Base-by-base conservation (phyloP, 2,329 filamentous ascomycete genomes). In the Fusarium sp. region DNA sequence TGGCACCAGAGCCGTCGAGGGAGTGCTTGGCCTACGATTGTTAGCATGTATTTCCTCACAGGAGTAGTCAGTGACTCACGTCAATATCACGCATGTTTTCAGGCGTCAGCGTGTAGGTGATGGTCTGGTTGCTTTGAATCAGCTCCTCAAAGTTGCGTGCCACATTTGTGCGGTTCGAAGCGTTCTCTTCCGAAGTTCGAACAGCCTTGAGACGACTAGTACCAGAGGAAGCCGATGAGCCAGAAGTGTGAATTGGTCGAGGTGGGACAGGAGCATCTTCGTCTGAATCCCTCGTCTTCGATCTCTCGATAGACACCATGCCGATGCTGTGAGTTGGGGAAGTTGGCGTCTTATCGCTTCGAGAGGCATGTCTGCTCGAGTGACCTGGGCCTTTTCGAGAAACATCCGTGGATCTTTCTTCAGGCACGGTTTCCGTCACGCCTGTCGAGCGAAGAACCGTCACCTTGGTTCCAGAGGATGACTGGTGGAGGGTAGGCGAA, bases 101-200 rank as follows among this genome's bases (percentile, higher is more conserved):
- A 0, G 94, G 94, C 0, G 94, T 97, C 32, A 96, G 86, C 2
- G 94, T 96, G 80, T 93, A 96, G 76, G 94, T 94, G 50, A 96
- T 91, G 2, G 94, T 96, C 79, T 95, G 90, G 76, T 95, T 92
- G 81, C 94, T 95, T 66, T 94, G 90, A 71, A 97, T 95, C 60
- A 96, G 86, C 76, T 95, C 89, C 79, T 97, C 94, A 78, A 97
- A 92, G 76, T 93, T 91, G 56, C 89, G 90, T 11, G 90, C 89
- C 58, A 92, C 89, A 67, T 92, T 89, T 54, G 85, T 83, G 7
- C 84, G 85, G 66, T 79, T 86, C 20, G 82, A 82, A 37, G 79
- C 81, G 74, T 86, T 88, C 17, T 92, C 90, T 72, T 92, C 90
- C 0, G 90, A 92, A 5, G 85, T 88, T 43, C 89, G 86, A 4